phyloP scores from a whole-genome alignment of 169 alveolate species.

The Plasmodium fragile region DNA sequence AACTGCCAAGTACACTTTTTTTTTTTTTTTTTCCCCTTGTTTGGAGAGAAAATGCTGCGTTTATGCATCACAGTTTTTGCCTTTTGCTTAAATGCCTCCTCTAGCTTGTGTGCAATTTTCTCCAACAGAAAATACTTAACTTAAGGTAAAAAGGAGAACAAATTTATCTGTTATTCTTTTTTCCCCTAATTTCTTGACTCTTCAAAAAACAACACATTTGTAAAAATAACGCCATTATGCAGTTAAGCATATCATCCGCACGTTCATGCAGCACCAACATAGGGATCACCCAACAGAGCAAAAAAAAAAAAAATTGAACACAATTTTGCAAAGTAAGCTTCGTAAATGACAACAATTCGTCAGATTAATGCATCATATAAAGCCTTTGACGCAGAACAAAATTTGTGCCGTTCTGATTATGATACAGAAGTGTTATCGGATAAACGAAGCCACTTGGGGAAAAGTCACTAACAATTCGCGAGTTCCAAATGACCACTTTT shows the following conservation, averaged over 20 bases:
- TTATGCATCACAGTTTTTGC: background rate
- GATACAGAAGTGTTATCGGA: background rate
- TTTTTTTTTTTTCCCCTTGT: background rate
- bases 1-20: background rate
- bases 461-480: background rate
- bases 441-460: background rate
- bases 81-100: background rate
- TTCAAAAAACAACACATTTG: background rate
- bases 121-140: background rate
- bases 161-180: background rate
- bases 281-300: background rate
- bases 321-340: background rate
- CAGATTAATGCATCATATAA: background rate
- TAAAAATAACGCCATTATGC: background rate
- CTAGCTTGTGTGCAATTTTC: background rate
- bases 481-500: background rate
- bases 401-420: background rate
- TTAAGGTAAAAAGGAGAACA: background rate
- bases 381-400: background rate
- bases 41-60: background rate
- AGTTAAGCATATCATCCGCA: background rate
- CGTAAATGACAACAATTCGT: background rate
- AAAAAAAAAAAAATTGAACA: background rate
- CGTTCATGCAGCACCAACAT: background rate
- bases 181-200: background rate